These are phyloP conservation scores for Penicillium sp. DNA, from an alignment of 2,329 filamentous ascomycete genomes.

Conservation along the genomic window DNA sequence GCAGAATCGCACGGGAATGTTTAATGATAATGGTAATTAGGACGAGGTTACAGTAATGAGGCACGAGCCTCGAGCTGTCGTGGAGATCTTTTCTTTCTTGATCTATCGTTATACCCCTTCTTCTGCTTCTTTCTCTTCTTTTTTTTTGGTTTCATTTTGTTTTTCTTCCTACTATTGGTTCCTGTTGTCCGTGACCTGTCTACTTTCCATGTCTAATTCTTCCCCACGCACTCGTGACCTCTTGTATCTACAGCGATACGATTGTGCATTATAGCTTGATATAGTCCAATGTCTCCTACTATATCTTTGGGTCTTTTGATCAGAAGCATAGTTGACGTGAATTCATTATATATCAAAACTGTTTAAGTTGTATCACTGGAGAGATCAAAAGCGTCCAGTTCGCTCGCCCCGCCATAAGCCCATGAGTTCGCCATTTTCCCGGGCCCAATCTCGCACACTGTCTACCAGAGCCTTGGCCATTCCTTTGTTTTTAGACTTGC, in stretches of 20 bases:
- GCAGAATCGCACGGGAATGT: constrained; percentile 23
- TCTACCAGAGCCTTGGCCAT: constrained; percentile 66
- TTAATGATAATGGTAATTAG: constrained; percentile 40
- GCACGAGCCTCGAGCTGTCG: constrained; percentile 8
- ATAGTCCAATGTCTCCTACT: background rate
- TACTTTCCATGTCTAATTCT: background rate
- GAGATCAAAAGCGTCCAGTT: constrained; percentile 46
- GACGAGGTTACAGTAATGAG: constrained; percentile 14
- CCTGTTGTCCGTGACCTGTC: background rate
- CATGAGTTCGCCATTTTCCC: constrained; percentile 63
- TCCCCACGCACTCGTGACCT: background rate
- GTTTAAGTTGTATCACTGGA: background rate
- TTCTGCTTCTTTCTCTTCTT: constrained; percentile 9
- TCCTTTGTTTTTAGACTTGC: constrained; percentile 53
- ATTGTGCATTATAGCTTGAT: background rate
- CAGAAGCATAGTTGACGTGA: background rate
- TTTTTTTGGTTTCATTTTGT: constrained; percentile 1
- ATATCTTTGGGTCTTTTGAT: background rate
- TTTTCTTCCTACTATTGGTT: background rate
- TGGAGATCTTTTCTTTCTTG: constrained; percentile 13
- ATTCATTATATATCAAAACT: background rate
- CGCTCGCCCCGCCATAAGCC: constrained; percentile 62
- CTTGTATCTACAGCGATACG: background rate
- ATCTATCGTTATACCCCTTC: constrained; percentile 19
- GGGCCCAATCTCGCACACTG: constrained; percentile 59